Conservation (phyloP, 164 flowering plant species). For the Aristolochia californica region DNA sequence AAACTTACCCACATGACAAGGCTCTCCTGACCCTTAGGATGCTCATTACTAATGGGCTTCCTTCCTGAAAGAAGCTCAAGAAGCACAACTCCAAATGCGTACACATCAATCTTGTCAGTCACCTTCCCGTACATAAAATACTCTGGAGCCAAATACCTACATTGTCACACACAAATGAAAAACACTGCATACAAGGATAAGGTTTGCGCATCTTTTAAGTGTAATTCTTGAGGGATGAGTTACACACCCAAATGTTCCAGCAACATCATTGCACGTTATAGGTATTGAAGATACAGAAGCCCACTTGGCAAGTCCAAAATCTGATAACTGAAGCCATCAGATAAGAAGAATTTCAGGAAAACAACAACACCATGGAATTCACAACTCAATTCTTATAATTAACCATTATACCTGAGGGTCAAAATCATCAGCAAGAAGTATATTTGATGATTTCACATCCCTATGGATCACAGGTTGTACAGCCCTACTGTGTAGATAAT, state of each 20-base stretch:
- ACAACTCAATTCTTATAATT: background rate
- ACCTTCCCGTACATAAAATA: slow-evolving; percentile 93
- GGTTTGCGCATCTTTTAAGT: background rate
- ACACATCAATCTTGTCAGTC: slow-evolving; percentile 84
- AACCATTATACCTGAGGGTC: slow-evolving; percentile 59
- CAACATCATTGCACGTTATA: slow-evolving; percentile 70
- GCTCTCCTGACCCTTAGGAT: slow-evolving; percentile 85
- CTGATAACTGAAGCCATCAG: slow-evolving; percentile 55
- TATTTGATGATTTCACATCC: slow-evolving; percentile 95
- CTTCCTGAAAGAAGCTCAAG: slow-evolving; percentile 95
- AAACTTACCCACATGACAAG: slow-evolving; percentile 89
- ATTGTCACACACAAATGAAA: background rate
- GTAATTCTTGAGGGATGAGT: background rate
- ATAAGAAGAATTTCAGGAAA: background rate
- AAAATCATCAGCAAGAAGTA: slow-evolving; percentile 75
- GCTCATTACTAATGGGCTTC: slow-evolving; percentile 68
- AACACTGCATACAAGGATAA: background rate
- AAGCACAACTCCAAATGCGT: slow-evolving; percentile 92
- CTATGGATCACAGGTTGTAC: slow-evolving; percentile 76
- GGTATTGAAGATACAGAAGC: slow-evolving; percentile 54
- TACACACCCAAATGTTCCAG: slow-evolving; percentile 93
- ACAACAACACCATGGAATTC: background rate
- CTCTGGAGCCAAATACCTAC: slow-evolving; percentile 97
- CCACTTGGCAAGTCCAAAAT: slow-evolving; percentile 93
- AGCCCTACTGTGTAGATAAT: slow-evolving; percentile 55